These are phyloP conservation scores for Cyclotella cryptica DNA, from an alignment of 108 stramenopile genomes.

Conservation along the genomic window DNA sequence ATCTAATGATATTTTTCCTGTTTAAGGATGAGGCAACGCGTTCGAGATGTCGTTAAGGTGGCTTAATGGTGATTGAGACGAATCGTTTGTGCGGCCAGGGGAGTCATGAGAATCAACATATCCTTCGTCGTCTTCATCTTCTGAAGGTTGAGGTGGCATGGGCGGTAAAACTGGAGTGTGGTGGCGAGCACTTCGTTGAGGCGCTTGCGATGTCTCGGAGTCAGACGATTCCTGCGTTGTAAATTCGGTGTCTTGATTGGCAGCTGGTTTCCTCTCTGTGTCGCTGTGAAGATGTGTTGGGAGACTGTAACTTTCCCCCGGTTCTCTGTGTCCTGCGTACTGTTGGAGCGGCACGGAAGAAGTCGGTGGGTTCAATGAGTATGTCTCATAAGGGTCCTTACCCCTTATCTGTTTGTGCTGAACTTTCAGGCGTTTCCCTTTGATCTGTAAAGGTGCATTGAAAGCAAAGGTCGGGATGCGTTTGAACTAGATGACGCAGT, in stretches of 20 bases:
- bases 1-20: not conserved
- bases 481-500: not conserved
- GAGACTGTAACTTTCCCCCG: not conserved
- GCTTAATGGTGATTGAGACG: constrained; percentile 11
- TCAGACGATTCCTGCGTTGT: not conserved
- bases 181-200: not conserved
- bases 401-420: constrained; percentile 73
- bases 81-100: not conserved
- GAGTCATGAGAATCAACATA: not conserved
- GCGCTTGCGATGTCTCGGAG: not conserved
- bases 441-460: constrained; percentile 62
- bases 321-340: not conserved
- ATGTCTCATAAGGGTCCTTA: constrained; percentile 20
- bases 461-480: not conserved
- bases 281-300: not conserved
- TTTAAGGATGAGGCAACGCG: constrained; percentile 21
- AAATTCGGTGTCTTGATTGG: not conserved
- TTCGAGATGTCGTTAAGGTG: constrained; percentile 21
- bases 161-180: constrained; percentile 22
- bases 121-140: constrained; percentile 9
- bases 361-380: constrained; percentile 10
- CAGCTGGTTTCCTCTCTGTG: not conserved
- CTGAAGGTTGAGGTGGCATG: constrained; percentile 13
- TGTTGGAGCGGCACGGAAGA: constrained; percentile 28
- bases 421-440: constrained; percentile 90